A percentile compares a stretch with the other conserved stretches of the same genome.
Evolutionary conservation across 169 alveolate genomes (phyloP).

Genomic region (Gregarina niphandrodes): DNA sequence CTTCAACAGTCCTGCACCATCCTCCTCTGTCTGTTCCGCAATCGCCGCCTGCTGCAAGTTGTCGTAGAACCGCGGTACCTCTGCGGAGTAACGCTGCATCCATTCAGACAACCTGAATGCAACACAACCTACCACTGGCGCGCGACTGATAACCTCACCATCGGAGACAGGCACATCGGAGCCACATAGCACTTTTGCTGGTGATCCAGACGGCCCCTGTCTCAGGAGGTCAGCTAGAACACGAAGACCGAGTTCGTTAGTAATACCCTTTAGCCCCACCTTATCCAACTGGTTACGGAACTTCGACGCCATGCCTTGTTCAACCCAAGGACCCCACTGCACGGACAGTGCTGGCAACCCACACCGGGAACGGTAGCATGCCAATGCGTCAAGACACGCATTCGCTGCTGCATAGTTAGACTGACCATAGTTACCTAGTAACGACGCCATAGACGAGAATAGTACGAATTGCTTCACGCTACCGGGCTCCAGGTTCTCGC

Average conservation of each 20-base stretch:
- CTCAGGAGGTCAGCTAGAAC: conserved; percentile 16
- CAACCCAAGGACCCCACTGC: conserved; percentile 46
- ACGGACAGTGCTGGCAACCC: conserved; percentile 28
- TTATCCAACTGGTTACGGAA: conserved; percentile 16
- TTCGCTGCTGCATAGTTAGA: conserved; percentile 40
- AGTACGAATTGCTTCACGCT: conserved; percentile 16
- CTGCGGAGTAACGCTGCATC: not conserved
- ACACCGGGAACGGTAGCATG: conserved; percentile 19
- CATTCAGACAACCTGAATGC: not conserved
- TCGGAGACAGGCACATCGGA: not conserved
- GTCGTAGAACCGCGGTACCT: conserved; percentile 2
- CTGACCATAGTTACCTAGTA: conserved; percentile 35
- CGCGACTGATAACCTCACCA: not conserved
- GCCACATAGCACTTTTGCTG: not conserved
- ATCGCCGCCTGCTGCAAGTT: no score
- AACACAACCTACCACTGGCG: not conserved
- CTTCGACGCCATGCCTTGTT: conserved; percentile 27
- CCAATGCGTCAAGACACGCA: conserved; percentile 27
- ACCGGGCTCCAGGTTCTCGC: conserved; percentile 3
- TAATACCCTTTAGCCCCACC: conserved; percentile 30
- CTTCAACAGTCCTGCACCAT: not conserved
- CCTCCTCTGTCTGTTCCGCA: not conserved
- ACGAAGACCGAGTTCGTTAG: conserved; percentile 32
- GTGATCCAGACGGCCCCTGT: not conserved
- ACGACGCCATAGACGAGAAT: conserved; percentile 32